Evolutionary conservation across 2,329 filamentous ascomycete genomes (phyloP).

Genomic region (Cladobotryum protrusum): DNA sequence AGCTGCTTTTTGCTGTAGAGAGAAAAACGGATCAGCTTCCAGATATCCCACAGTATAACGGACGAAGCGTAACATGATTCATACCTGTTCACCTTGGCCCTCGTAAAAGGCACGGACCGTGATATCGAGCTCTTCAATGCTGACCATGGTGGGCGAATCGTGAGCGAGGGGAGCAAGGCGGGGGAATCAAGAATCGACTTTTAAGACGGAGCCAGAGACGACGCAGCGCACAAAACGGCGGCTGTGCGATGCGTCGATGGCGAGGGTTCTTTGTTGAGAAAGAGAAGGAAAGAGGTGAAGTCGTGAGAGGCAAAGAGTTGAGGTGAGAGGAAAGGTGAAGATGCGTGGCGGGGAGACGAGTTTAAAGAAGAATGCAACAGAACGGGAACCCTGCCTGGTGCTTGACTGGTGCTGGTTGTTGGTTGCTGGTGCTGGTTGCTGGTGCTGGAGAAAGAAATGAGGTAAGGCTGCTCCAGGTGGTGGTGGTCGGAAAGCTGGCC

Average conservation of each 20-base stretch:
- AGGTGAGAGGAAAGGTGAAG: constrained; percentile 7
- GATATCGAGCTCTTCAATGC: constrained; percentile 91
- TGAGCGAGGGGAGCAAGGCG: constrained; percentile 22
- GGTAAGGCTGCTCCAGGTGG: neutral
- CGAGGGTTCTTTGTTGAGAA: constrained; percentile 2
- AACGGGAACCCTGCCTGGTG: neutral
- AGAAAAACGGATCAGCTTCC: constrained; percentile 33
- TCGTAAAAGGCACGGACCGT: constrained; percentile 97
- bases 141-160: constrained; percentile 48
- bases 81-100: constrained; percentile 85
- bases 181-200: constrained; percentile 17
- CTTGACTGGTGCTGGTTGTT: no score
- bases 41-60: neutral
- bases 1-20: constrained; percentile 82
- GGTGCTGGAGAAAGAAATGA: constrained; percentile 4
- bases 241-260: constrained; percentile 19
- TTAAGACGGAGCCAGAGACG: constrained; percentile 15
- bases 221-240: constrained; percentile 20
- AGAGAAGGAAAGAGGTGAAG: neutral
- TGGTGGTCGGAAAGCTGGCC: neutral
- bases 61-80: constrained; percentile 21
- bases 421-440: no score
- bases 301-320: neutral
- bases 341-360: constrained; percentile 10
- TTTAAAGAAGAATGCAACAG: constrained; percentile 8